A percentile compares a stretch with the other conserved stretches of the same genome.
phyloP scores from a whole-genome alignment of 2,329 filamentous ascomycete species.

The Claviceps digitariae region DNA sequence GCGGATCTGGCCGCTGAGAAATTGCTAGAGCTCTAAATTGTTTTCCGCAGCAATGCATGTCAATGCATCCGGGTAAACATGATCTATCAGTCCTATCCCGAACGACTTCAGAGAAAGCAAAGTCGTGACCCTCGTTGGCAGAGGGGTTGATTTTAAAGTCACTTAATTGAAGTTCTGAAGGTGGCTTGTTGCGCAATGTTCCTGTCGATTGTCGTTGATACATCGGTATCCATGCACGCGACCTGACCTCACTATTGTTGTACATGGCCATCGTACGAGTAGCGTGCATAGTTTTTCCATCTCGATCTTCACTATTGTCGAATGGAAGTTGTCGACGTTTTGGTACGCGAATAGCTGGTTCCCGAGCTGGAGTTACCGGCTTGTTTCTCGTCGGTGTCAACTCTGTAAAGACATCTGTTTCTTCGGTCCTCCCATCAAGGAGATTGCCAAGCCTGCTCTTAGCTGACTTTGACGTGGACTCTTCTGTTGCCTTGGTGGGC shows the following conservation, averaged over 20 bases:
- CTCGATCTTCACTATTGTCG: constrained; percentile 12
- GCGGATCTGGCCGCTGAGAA: constrained; percentile 29
- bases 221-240: background rate
- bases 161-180: constrained; percentile 43
- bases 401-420: background rate
- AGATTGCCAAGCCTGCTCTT: constrained; percentile 20
- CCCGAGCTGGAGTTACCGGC: background rate
- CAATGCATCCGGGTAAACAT: constrained; percentile 60
- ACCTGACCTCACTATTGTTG: background rate
- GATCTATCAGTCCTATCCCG: constrained; percentile 56
- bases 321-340: constrained; percentile 30
- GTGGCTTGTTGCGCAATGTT: constrained; percentile 43
- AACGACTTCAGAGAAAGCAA: constrained; percentile 63
- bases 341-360: constrained; percentile 17
- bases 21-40: constrained; percentile 54
- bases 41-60: constrained; percentile 62
- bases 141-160: constrained; percentile 76
- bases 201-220: background rate
- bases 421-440: constrained; percentile 14
- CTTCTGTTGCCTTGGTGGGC: background rate
- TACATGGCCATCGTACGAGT: background rate
- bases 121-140: constrained; percentile 56
- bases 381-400: background rate
- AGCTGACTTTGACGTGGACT: constrained; percentile 3
- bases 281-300: constrained; percentile 5